phyloP scores from a whole-genome alignment of 176 grass and related monocot species.

The Avena insularis region DNA sequence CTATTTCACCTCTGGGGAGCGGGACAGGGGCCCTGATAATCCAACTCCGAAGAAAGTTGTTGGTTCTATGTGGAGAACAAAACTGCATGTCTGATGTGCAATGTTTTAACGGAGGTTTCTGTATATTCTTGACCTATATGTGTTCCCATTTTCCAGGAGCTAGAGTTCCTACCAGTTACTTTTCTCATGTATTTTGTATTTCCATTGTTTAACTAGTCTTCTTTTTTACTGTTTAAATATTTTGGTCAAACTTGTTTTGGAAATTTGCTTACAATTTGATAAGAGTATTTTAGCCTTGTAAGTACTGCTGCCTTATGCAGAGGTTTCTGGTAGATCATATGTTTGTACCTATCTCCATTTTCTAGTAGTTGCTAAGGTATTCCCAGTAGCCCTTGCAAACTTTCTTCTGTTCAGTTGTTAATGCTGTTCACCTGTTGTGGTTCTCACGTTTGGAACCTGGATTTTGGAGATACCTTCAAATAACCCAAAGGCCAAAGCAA shows the following conservation, averaged over 20 bases:
- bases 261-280: background rate
- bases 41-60: conserved; percentile 79
- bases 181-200: conserved; percentile 28
- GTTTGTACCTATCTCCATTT: background rate
- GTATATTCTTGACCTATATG: conserved; percentile 11
- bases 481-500: background rate
- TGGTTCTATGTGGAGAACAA: conserved; percentile 78
- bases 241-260: background rate
- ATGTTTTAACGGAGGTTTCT: conserved; percentile 17
- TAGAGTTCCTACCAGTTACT: conserved; percentile 21
- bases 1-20: conserved; percentile 91
- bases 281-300: conserved; percentile 5
- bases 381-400: background rate
- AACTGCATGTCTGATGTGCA: conserved; percentile 48
- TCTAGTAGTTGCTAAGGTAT: background rate
- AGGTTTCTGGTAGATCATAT: background rate
- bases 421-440: conserved; percentile 24
- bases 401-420: background rate
- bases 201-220: background rate
- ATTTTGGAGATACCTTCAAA: conserved; percentile 26
- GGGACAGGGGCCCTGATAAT: conserved; percentile 76
- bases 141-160: conserved; percentile 13
- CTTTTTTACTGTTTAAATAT: background rate
- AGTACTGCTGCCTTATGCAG: background rate
- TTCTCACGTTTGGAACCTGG: conserved; percentile 40